phyloP scores from a whole-genome alignment of 495 filamentous ascomycete species.

The Monascus purpureus region DNA sequence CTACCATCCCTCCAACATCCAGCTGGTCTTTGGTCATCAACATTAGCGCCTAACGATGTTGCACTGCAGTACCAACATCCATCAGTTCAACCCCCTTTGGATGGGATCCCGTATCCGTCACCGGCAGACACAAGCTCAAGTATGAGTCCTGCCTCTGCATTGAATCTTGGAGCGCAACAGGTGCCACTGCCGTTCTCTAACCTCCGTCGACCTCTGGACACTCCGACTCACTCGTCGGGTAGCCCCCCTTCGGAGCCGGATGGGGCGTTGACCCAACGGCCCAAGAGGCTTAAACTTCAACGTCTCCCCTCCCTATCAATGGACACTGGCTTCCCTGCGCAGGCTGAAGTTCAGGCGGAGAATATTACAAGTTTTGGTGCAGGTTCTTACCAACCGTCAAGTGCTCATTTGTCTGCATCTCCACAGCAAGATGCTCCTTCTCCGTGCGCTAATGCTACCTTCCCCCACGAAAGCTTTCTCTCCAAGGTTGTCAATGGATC shows the following conservation, averaged over 20 bases:
- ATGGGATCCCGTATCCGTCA: constrained; percentile 9
- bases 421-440: background rate
- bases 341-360: no score
- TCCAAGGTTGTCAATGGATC: background rate
- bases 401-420: no score
- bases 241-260: background rate
- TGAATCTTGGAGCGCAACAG: constrained; percentile 16
- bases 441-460: background rate
- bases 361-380: no score
- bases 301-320: background rate
- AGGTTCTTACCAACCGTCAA: no score
- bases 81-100: constrained; percentile 10
- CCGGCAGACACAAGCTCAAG: constrained; percentile 16
- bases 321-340: no score
- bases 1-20: no score
- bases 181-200: constrained; percentile 24
- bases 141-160: constrained; percentile 16
- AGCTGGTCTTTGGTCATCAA: no score
- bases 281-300: background rate
- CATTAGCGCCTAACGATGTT: constrained; percentile 5
- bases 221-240: constrained; percentile 3
- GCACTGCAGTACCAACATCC: constrained; percentile 7
- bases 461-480: background rate
- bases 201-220: constrained; percentile 18
- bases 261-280: background rate